These are phyloP conservation scores for Pelargonium exstipulatum DNA, from an alignment of 441 rosid genomes.

Conservation along the genomic window DNA sequence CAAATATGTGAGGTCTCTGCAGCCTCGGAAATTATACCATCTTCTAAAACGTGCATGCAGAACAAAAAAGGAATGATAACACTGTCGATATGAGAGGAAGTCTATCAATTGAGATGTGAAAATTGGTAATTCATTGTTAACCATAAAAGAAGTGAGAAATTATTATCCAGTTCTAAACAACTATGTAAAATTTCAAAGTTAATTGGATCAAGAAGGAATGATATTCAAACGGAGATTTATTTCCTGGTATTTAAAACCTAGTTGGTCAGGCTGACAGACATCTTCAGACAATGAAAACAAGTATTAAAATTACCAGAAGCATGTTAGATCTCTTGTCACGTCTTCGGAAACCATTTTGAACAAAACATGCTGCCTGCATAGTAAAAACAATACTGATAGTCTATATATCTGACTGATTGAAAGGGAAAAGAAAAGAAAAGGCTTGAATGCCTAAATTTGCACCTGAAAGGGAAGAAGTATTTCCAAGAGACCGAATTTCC, in stretches of 20 bases:
- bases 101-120: not conserved
- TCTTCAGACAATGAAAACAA: not conserved
- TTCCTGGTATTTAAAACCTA: not conserved
- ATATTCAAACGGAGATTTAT: too few species aligned
- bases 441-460: not conserved
- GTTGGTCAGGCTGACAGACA: not conserved
- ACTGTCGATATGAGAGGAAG: not conserved
- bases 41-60: not conserved
- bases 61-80: not conserved
- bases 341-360: constrained; percentile 44
- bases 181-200: too few species aligned
- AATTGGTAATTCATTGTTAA: not conserved
- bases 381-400: constrained; percentile 11
- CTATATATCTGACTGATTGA: not conserved
- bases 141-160: not conserved
- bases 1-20: not conserved
- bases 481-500: constrained; percentile 83
- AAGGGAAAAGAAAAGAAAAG: not conserved
- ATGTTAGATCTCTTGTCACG: constrained; percentile 60
- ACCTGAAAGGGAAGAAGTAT: constrained; percentile 68
- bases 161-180: not conserved
- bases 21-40: not conserved
- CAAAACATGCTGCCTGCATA: constrained; percentile 60
- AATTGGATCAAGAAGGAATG: too few species aligned
- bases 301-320: constrained; percentile 38